phyloP scores from a whole-genome alignment of 495 filamentous ascomycete genomes.

The Penicillium angulare region DNA sequence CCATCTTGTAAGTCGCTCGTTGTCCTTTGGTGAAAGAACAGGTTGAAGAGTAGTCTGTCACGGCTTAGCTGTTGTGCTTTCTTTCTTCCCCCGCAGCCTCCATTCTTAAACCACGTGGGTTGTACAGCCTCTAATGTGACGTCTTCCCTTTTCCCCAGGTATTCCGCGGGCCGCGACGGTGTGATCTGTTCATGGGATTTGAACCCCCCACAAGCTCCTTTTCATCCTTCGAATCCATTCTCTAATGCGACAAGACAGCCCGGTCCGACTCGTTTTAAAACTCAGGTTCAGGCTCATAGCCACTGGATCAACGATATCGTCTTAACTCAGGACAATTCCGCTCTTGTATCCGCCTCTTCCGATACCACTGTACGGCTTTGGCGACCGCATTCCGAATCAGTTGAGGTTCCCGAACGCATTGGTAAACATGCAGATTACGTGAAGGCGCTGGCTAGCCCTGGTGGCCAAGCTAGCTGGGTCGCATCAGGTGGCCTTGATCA shows the following conservation, averaged over 20 bases:
- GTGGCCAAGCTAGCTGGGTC: constrained; percentile 74
- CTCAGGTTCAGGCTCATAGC: constrained; percentile 94
- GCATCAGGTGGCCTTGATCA: constrained; percentile 95
- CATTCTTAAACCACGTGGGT: constrained; percentile 8
- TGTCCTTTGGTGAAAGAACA: background rate
- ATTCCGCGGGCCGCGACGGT: constrained; percentile 93
- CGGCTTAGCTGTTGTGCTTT: background rate
- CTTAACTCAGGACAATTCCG: constrained; percentile 77
- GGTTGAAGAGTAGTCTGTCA: background rate
- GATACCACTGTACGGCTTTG: constrained; percentile 94
- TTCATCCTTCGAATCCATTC: constrained; percentile 33
- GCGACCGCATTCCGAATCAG: constrained; percentile 76
- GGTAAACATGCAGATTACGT: constrained; percentile 95
- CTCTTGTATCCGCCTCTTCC: constrained; percentile 90
- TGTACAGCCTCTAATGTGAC: constrained; percentile 23
- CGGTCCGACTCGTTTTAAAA: constrained; percentile 65
- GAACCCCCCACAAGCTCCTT: constrained; percentile 47
- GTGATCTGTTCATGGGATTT: constrained; percentile 96
- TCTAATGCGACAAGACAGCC: constrained; percentile 29
- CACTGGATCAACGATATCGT: constrained; percentile 98
- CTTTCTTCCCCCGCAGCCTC: background rate
- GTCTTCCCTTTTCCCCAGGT: constrained; percentile 52
- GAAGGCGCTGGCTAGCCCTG: constrained; percentile 84
- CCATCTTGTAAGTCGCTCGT: constrained; percentile 69
- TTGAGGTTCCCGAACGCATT: constrained; percentile 70